Base-by-base conservation (phyloP, 2,329 filamentous ascomycete genomes). In the Alternaria conjuncta region DNA sequence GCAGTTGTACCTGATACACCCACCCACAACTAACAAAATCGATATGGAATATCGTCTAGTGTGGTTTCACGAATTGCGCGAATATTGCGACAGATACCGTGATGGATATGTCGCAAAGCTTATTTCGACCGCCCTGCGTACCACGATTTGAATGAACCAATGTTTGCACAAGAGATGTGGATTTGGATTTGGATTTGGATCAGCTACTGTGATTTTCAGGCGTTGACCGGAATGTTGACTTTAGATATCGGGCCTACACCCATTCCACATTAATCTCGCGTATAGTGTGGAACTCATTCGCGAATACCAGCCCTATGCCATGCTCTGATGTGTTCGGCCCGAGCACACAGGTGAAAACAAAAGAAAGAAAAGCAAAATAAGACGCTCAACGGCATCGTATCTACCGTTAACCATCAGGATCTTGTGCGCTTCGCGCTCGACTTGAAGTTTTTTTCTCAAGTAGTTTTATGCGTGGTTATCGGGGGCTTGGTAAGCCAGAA, bases 1-100 rank as follows among this genome's bases (percentile, higher is more conserved):
- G 59, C 59, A 57, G 25, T 32, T 36, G 59, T 61, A 57, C 36
- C 46, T 53, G 54, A 61, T 41, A 60, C 36, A 30, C 43, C 9
- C 41, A 23, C 30, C 13, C 46, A 21, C 21, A 26, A 55, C 10
- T 21, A 41, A 47, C 20, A 30, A 41, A 36, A 20, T n/a, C 12
- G 21, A 41, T 43, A 41, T 57, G 44, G 45, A 50, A 41, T 32
- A 8, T 50, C 25, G 30, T 36, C 11, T 46, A 50, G 44, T 15
- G 21, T 50, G 28, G 21, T 57, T 57, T 50, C 55, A 50, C 30
- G 36, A 43, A 21, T 57, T 43, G 45, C 49, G 28, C 49, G 49
- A 53, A 25, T 53, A 53, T 53, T 41, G 49, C 49, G 30, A 41
- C 20, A n/a, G n/a, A 21, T n/a, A 41, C 49, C 13, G 23, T 32